These are phyloP conservation scores for Cercospora janseana DNA, from an alignment of 2,329 filamentous ascomycete genomes.

Conservation along the genomic window DNA sequence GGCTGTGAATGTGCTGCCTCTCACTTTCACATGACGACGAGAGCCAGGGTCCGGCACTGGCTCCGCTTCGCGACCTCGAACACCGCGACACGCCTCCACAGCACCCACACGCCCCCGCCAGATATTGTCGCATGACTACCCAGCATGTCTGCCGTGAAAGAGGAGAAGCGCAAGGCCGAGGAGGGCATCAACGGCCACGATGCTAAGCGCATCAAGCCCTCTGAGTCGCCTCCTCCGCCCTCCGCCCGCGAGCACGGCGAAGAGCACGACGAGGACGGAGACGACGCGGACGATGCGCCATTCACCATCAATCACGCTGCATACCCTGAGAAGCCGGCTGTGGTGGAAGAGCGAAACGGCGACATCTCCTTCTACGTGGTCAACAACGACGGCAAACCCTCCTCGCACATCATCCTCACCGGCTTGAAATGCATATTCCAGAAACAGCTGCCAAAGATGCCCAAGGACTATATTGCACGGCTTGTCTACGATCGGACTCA, in stretches of 20 bases:
- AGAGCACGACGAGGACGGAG: constrained; percentile 18
- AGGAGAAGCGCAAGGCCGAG: constrained; percentile 69
- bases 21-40: constrained; percentile 1
- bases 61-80: background rate
- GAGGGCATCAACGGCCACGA: constrained; percentile 56
- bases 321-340: constrained; percentile 91
- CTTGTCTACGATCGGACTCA: constrained; percentile 97
- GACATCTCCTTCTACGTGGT: constrained; percentile 97
- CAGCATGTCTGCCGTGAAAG: constrained; percentile 23
- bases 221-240: constrained; percentile 40
- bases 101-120: background rate
- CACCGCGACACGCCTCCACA: background rate
- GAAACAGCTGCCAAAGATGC: constrained; percentile 98
- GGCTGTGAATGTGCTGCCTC: too few species aligned
- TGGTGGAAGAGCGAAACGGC: constrained; percentile 87
- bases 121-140: constrained; percentile 4
- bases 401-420: constrained; percentile 90
- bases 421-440: constrained; percentile 98
- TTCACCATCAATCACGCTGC: constrained; percentile 50
- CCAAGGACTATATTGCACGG: constrained; percentile 96
- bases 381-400: constrained; percentile 87
- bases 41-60: background rate
- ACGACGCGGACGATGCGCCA: constrained; percentile 11
- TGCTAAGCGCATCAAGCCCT: constrained; percentile 62
- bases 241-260: constrained; percentile 33